These are phyloP conservation scores for Sporothrix dimorphospora DNA, from an alignment of 2,329 filamentous ascomycete species.

Conservation along the genomic window DNA sequence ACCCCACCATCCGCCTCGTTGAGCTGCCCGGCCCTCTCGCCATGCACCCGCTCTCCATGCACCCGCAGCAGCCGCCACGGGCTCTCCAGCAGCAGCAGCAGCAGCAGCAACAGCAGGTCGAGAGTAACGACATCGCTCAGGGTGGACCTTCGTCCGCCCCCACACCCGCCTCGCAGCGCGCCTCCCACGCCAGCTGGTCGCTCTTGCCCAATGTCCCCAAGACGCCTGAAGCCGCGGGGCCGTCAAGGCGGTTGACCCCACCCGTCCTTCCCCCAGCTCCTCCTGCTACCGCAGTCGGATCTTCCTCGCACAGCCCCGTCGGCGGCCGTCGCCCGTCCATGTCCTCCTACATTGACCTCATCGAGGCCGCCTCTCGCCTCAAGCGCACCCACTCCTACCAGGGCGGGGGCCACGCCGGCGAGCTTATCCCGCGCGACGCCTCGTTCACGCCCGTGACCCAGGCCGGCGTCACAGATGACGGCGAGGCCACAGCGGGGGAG, in stretches of 20 bases:
- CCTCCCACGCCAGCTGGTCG: conserved; percentile 25
- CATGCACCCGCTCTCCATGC: conserved; percentile 13
- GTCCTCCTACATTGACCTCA: conserved; percentile 34
- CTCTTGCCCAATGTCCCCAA: conserved; percentile 29
- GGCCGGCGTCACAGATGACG: conserved; percentile 10
- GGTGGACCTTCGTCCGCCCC: not conserved
- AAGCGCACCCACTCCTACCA: conserved; percentile 29
- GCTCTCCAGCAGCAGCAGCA: conserved; percentile 2
- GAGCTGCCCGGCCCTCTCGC: conserved; percentile 21
- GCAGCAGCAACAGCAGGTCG: not conserved
- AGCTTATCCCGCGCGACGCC: not conserved
- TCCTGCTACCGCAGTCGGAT: not conserved
- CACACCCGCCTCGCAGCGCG: not conserved
- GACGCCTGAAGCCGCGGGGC: not conserved
- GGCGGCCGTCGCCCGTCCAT: conserved; percentile 19
- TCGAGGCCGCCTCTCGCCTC: conserved; percentile 34
- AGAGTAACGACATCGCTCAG: not conserved
- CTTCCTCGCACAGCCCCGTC: not conserved
- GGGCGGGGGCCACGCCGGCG: conserved; percentile 18
- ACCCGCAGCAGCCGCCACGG: conserved; percentile 11
- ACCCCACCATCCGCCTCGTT: conserved; percentile 9
- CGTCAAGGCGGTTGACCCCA: not conserved
- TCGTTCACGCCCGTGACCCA: conserved; percentile 11
- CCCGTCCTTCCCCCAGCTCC: not conserved
- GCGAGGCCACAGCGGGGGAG: not conserved